Percentiles rank a stretch among this genome's conserved stretches.
These are phyloP conservation scores for Triangularia verruculosa DNA, from an alignment of 2,329 filamentous ascomycete genomes.

Conservation along the genomic window DNA sequence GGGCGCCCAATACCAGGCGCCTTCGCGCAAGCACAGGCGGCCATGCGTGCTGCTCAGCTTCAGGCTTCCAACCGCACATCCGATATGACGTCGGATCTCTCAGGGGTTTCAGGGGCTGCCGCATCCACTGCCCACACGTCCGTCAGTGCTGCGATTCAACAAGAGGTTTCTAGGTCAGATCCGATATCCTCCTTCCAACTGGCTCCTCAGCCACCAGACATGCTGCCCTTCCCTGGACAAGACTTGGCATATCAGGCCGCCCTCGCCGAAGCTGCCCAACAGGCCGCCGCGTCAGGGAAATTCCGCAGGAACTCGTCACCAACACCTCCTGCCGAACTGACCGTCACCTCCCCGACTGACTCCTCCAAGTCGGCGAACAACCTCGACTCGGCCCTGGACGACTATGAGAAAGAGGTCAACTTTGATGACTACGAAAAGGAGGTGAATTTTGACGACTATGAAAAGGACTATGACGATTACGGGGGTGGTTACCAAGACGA, in stretches of 20 bases:
- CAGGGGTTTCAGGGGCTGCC: conserved; percentile 41
- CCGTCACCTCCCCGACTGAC: conserved; percentile 35
- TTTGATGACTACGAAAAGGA: conserved; percentile 27
- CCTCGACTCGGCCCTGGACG: conserved; percentile 26
- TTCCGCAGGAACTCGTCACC: conserved; percentile 62
- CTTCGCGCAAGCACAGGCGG: conserved; percentile 51
- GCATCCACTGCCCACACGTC: conserved; percentile 55
- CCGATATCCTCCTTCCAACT: conserved; percentile 11
- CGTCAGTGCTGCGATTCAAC: conserved; percentile 38
- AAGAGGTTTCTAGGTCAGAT: conserved; percentile 16
- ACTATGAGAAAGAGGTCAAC: conserved; percentile 58
- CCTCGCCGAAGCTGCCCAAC: conserved; percentile 74
- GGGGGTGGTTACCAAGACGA: conserved; percentile 49
- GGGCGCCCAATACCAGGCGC: conserved; percentile 58
- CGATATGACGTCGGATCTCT: conserved; percentile 45
- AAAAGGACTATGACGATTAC: conserved; percentile 59
- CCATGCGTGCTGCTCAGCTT: conserved; percentile 39
- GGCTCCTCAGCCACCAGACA: background rate
- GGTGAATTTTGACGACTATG: conserved; percentile 43
- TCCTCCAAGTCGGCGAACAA: conserved; percentile 25
- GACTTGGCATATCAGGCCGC: conserved; percentile 72
- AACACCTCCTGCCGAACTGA: conserved; percentile 34
- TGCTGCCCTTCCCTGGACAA: conserved; percentile 29
- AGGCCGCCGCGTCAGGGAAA: conserved; percentile 71
- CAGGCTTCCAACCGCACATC: conserved; percentile 44